These are phyloP conservation scores for Osmozyma mogii DNA, from an alignment of 805 yeast species.

Conservation along the genomic window DNA sequence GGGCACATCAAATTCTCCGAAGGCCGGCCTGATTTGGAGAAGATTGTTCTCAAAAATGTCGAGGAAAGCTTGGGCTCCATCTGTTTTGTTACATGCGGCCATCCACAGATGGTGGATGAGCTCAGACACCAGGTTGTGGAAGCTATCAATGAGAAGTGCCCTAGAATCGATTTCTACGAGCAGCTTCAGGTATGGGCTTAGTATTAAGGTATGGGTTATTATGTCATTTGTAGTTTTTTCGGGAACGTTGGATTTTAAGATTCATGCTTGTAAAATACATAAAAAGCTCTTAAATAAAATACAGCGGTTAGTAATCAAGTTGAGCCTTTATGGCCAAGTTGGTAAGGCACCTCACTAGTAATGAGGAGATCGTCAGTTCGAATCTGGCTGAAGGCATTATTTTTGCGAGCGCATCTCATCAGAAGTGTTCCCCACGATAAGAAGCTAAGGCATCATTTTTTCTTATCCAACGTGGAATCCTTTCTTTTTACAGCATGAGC, in stretches of 20 bases:
- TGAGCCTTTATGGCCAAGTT: conserved; percentile 15
- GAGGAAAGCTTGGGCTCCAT: conserved; percentile 7
- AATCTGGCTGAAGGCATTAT: conserved; percentile 14
- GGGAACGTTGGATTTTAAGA: too few relatives aligned
- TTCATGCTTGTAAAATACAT: too few relatives aligned
- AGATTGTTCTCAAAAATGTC: conserved; percentile 18
- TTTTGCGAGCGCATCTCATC: conserved; percentile 2
- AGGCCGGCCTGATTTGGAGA: conserved; percentile 39
- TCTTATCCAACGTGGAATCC: background rate
- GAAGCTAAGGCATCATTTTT: background rate
- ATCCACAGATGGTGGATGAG: conserved; percentile 9
- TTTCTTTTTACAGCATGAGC: conserved; percentile 3
- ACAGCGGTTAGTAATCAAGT: too few relatives aligned
- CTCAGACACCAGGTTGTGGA: conserved; percentile 7
- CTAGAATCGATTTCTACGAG: conserved; percentile 12
- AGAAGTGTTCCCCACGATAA: background rate
- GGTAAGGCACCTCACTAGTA: conserved; percentile 8
- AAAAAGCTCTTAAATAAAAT: too few relatives aligned
- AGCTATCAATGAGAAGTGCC: too few relatives aligned
- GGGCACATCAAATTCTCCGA: conserved; percentile 11
- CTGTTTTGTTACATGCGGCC: conserved; percentile 8
- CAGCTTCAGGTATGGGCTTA: conserved; percentile 17
- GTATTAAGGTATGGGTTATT: too few relatives aligned
- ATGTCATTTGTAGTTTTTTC: too few relatives aligned
- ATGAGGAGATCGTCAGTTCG: conserved; percentile 1